Base-by-base conservation (phyloP, 805 yeast species). In the Saccharomyces paradoxus region DNA sequence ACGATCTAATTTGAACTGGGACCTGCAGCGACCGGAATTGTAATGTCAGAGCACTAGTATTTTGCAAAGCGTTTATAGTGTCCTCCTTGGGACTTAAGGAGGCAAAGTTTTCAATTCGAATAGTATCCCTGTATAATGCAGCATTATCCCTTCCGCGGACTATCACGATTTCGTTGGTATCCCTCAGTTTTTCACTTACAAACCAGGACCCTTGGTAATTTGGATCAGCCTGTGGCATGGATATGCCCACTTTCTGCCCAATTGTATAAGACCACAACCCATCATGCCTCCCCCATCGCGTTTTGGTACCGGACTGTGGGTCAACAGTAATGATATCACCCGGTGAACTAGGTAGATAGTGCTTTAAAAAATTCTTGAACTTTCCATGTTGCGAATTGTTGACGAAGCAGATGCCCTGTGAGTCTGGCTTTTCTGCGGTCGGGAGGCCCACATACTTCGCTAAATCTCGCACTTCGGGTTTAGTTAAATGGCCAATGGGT, bases 181-280 rank as follows among this genome's bases (percentile, higher is more conserved):
- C 80, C 10, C 71, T 66, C 31, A 81, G 70, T 64, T 94, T 94
- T 24, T 79, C 90, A 60, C 87, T 80, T 1, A 91, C 89, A 67
- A 83, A 89, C 99, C 99, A 94, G 1, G 81, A 75, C 0, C 98
- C 98, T 48, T 79, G 74, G 60, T 79, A 83, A 5, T 69, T 66
- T 0, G 91, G 91, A 60, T 86, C 84, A 0, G 91, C 92, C 67
- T 94, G 98, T 0, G 97, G 97, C 87, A 92, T 80, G 0, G 89
- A 78, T 1, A 90, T 71, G 17, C 85, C 78, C 5, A 69, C 53
- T 58, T 84, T 81, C 71, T 94, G 98, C 0, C 99, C 99, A 24
- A 92, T 82, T 0, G 99, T 94, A n/a, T 89, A 92, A 49, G 87
- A 82, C 98, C 98, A 94, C 9, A 94, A 67, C 0, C 99, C 99